Evolutionary conservation across 2,329 filamentous ascomycete genomes (phyloP), one percentile per base, ranked within the genome.

Genomic region (Botryotinia calthae): DNA sequence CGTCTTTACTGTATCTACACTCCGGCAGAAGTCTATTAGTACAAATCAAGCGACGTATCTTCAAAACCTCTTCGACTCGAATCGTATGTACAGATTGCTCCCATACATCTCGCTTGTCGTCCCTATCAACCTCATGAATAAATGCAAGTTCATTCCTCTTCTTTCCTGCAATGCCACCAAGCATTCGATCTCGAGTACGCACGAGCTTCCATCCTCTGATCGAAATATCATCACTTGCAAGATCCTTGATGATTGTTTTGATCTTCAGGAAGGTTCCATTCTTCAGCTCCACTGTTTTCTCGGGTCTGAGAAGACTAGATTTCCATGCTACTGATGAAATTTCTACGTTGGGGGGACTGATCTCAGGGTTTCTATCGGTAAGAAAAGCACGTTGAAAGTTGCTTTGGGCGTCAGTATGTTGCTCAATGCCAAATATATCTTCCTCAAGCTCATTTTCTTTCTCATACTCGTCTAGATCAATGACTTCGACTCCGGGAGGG

Each of bases 11-110:
- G 70, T 58, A 66, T 54, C 34, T 65, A 42, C 48, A 82, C 0
- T 79, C 74, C 0, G 86, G 85, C 48, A 84, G 88, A 0, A 80
- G 75, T 0, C 83, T 79, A 73, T 92, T 93, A 0, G 90, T 93
- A 1, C 85, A 80, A 0, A 84, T 77, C 0, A 92, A 79, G 0
- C 78, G 77, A 0, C 87, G 81, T 20, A 83, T 81, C 1, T 79
- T 74, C 4, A 82, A 76, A 0, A 90, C 81, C 0, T 82, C 73
- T 0, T 76, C 68, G 0, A 85, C 71, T 0, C 79, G 65, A 0
- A 90, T 78, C 2, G 87, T 84, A 0, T 86, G 75, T 0, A 84
- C 73, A 0, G 82, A 79, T 28, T 87, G 84, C 0, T 80, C 71
- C 1, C 82, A 71, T 0, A 78, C 59, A 0, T 75, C 40, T 4